phyloP scores from a whole-genome alignment of 2,329 filamentous ascomycete genomes.

The Neofusicoccum laricinum region DNA sequence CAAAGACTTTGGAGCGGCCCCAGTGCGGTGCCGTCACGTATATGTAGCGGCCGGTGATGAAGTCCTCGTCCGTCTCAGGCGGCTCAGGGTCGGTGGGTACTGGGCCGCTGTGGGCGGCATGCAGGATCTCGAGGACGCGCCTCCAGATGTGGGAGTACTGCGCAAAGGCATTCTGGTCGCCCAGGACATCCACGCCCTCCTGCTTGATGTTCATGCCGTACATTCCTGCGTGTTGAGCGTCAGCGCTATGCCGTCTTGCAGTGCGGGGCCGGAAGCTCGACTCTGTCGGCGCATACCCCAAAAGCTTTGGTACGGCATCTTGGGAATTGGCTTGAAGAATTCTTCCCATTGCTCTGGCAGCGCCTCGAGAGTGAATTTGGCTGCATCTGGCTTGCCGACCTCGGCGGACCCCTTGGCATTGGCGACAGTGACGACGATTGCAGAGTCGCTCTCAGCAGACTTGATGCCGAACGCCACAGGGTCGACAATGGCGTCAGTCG shows the following conservation, averaged over 20 bases:
- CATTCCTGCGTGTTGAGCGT: conserved; percentile 22
- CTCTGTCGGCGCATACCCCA: conserved; percentile 34
- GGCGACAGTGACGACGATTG: conserved; percentile 31
- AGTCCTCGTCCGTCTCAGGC: conserved; percentile 26
- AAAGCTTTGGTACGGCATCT: conserved; percentile 43
- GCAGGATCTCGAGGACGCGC: conserved; percentile 47
- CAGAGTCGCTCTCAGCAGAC: conserved; percentile 31
- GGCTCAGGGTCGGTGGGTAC: conserved; percentile 34
- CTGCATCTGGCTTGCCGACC: conserved; percentile 30
- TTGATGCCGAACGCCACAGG: conserved; percentile 35
- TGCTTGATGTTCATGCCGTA: conserved; percentile 49
- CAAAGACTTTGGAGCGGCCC: conserved; percentile 51
- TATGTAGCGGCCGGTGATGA: conserved; percentile 47
- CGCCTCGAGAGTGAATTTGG: conserved; percentile 40
- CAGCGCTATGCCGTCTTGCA: not conserved
- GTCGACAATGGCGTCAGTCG: conserved; percentile 32
- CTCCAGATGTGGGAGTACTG: conserved; percentile 48
- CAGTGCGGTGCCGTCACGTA: conserved; percentile 47
- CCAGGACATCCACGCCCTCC: conserved; percentile 46
- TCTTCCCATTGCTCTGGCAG: conserved; percentile 47
- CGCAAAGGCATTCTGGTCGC: conserved; percentile 44
- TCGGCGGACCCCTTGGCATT: conserved; percentile 30
- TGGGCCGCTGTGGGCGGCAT: conserved; percentile 47
- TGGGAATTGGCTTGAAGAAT: conserved; percentile 44
- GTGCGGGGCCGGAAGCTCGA: not conserved